Percentiles rank a stretch among this genome's conserved stretches.
phyloP scores from a whole-genome alignment of 345 rosid species.

The Heritiera littoralis region DNA sequence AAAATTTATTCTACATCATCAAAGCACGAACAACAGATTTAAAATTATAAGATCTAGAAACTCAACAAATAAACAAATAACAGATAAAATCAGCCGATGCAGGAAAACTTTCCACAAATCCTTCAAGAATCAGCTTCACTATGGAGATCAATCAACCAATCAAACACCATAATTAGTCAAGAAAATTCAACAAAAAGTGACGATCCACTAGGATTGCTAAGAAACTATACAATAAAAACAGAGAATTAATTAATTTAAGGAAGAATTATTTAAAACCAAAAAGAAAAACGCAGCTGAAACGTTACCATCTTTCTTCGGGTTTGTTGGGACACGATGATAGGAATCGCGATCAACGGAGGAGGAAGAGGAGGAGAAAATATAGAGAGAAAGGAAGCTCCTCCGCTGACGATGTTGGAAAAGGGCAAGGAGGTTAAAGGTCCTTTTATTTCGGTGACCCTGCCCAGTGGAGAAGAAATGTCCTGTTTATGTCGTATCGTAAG shows the following conservation, averaged over 20 bases:
- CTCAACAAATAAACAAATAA: background rate
- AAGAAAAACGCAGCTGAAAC: background rate
- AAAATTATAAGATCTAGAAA: conserved; percentile 2
- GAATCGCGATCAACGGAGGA: conserved; percentile 10
- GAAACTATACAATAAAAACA: conserved; percentile 1
- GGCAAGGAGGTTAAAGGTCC: background rate
- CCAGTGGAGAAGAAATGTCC: conserved; percentile 11
- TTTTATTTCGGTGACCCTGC: conserved; percentile 22
- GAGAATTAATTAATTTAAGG: too few relatives aligned
- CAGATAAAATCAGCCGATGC: background rate
- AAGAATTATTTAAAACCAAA: background rate
- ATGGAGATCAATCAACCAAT: background rate
- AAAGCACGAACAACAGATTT: conserved; percentile 5
- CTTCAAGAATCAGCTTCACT: conserved; percentile 8
- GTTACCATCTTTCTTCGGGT: conserved; percentile 22
- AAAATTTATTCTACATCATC: background rate
- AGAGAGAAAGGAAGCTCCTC: conserved; percentile 9
- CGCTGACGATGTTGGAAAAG: conserved; percentile 7
- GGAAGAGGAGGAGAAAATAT: background rate
- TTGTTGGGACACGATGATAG: background rate
- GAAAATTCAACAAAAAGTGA: background rate
- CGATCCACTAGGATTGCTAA: background rate
- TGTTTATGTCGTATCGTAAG: background rate
- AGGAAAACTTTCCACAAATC: conserved; percentile 2
- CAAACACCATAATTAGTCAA: background rate